Conservation (phyloP, 805 yeast species). For the Metschnikowia aberdeeniae region DNA sequence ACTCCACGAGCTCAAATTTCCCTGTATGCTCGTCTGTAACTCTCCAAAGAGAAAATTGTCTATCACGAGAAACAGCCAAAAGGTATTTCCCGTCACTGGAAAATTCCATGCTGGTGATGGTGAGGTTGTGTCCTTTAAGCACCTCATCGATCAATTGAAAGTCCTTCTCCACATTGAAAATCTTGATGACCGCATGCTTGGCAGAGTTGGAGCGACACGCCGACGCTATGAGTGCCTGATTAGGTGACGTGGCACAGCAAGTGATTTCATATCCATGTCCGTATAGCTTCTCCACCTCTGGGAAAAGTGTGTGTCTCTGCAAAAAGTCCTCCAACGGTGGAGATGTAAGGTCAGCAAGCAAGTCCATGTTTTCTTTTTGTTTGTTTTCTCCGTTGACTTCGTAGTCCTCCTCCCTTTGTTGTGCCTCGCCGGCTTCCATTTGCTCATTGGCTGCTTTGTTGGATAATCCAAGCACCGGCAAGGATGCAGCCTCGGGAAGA, state of each 20-base stretch:
- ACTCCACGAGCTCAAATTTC: conserved; percentile 37
- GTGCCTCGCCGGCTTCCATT: conserved; percentile 35
- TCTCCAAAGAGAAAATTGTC: conserved; percentile 77
- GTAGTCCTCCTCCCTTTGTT: conserved; percentile 38
- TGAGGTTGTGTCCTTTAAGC: conserved; percentile 69
- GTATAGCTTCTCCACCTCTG: conserved; percentile 88
- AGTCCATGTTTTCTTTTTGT: conserved; percentile 43
- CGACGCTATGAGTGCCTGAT: conserved; percentile 65
- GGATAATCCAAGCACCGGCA: conserved; percentile 91
- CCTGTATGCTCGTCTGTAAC: conserved; percentile 22
- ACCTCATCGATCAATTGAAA: conserved; percentile 43
- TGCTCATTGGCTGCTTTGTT: conserved; percentile 73
- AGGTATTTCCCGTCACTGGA: conserved; percentile 64
- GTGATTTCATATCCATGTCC: conserved; percentile 97
- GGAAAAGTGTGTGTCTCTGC: conserved; percentile 90
- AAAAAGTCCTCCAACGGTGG: conserved; percentile 83
- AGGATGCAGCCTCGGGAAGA: conserved; percentile 79
- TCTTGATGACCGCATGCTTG: conserved; percentile 79
- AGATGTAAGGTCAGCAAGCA: conserved; percentile 40
- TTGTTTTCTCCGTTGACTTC: conserved; percentile 28
- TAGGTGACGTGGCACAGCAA: conserved; percentile 67
- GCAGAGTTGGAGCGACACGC: conserved; percentile 87
- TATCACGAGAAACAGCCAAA: conserved; percentile 82
- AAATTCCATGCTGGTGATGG: conserved; percentile 79
- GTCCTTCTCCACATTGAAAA: conserved; percentile 61